Evolutionary conservation across 2,329 filamentous ascomycete genomes (phyloP), one percentile per base, ranked within the genome.

Genomic region (Ceratocystis ficicola): DNA sequence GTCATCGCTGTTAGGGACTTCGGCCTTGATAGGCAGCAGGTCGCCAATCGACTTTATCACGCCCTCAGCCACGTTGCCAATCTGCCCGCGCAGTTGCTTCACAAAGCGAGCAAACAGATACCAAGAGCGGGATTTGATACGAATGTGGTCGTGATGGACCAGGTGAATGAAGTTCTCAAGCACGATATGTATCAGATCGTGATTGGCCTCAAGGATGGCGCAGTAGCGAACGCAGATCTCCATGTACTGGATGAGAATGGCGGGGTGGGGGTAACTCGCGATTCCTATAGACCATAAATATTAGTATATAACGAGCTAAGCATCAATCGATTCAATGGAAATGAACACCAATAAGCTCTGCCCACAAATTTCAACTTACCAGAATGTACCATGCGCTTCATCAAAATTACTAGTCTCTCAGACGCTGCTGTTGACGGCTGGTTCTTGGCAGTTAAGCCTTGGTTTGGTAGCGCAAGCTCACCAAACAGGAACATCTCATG

Each of bases 401-500:
- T 95, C 89, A 99, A 95, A 68, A 86, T 86, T 67, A 92, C 84
- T 66, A 99, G 80, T 69, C 89, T 85, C 74, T 93, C 88, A 5
- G 90, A 86, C 61, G 92, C 91, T 55, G 86, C 81, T 65, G 84
- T 87, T 17, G 88, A 90, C 6, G 92, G 90, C 71, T 88, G 86
- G 69, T 86, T 89, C 78, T 96, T 97, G 66, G 83, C 81, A 69
- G 90, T 91, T n/a, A 96, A 76, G 22, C 92, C 91, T 69, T 90
- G 88, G 70, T 90, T 90, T 68, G 87, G 90, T 73, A 95, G 82
- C n/a, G 92, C 91, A 70, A 97, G 81, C 73, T 99, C 94, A 68
- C 94, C 94, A 75, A 99, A 96, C 50, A 96, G 78, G 73, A 88
- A 95, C 87, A 99, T 95, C 76, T 99, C 93, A 73, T 97, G 85